Base-by-base conservation (phyloP, 2,329 filamentous ascomycete species). In the Sporothrix globosa region DNA sequence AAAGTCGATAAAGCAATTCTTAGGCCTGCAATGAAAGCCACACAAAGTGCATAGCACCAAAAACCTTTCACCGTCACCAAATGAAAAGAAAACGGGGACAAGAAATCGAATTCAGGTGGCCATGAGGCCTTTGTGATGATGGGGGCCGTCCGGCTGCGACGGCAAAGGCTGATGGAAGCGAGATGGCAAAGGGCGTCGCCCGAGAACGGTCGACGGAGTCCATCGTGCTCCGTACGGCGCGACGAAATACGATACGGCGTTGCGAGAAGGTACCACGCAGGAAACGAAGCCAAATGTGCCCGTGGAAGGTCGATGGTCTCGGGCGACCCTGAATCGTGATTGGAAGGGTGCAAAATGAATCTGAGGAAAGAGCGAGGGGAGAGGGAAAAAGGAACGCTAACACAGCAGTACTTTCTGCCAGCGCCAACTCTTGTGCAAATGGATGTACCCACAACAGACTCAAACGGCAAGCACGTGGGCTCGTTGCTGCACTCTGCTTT, bases 281-380 rank as follows among this genome's bases (percentile, higher is more conserved):
- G 13, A n/a, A 3, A 19, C 24, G 3, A 19, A 11, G n/a, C n/a
- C n/a, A 34, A 1, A 11, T 27, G 3, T 17, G 24, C 17, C n/a
- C 19, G 6, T 9, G 24, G 27, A 5, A 24, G 4, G 24, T 41
- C 7, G 17, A 46, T 27, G 58, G 10, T 63, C 27, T 21, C 58
- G n/a, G n/a, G 58, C 41, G 58, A 63, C 39, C 46, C 61, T 65
- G 41, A 48, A 48, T 27, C 41, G 60, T 30, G 41, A 48, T 48
- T 65, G 39, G 13, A 41, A 48, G 6, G 46, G 13, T 13, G 60
- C 30, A n/a, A 60, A 34, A 13, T 11, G 21, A 24, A 9, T n/a
- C 2, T 1, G 21, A 19, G 60, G 60, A 48, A 63, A 30, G 60
- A 34, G 60, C 41, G 41, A 44, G 19, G 27, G 13, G 58, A 48